Evolutionary conservation across 129 eudicot species (phyloP).

Genomic region (Helichrysum umbraculigerum): DNA sequence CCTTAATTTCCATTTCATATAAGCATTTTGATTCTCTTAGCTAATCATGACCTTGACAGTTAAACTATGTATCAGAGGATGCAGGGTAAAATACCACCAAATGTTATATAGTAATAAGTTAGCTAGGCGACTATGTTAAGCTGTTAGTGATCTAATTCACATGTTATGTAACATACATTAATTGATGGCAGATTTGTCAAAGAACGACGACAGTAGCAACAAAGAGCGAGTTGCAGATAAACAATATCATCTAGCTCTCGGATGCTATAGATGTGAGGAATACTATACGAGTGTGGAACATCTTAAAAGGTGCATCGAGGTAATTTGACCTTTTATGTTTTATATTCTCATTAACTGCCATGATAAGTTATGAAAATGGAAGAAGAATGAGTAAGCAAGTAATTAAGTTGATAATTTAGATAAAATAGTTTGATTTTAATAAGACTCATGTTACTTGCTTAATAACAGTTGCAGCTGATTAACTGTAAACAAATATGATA

Average conservation of each 20-base stretch:
- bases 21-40: no score
- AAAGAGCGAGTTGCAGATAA: background rate
- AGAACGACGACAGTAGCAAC: background rate
- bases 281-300: constrained; percentile 4
- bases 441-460: no score
- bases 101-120: no score
- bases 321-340: background rate
- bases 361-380: no score
- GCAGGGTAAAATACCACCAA: no score
- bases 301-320: constrained; percentile 6
- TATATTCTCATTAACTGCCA: background rate
- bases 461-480: no score
- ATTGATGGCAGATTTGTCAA: background rate
- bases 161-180: background rate
- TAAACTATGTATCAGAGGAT: no score
- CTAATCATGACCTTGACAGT: no score
- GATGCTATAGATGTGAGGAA: constrained; percentile 1
- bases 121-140: no score
- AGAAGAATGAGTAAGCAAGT: no score
- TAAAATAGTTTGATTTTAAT: no score
- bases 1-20: background rate
- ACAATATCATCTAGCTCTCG: background rate
- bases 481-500: background rate
- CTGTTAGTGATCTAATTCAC: background rate
- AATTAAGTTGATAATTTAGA: no score